phyloP scores from a whole-genome alignment of 2,329 filamentous ascomycete species.

The Mariannaea sp. region DNA sequence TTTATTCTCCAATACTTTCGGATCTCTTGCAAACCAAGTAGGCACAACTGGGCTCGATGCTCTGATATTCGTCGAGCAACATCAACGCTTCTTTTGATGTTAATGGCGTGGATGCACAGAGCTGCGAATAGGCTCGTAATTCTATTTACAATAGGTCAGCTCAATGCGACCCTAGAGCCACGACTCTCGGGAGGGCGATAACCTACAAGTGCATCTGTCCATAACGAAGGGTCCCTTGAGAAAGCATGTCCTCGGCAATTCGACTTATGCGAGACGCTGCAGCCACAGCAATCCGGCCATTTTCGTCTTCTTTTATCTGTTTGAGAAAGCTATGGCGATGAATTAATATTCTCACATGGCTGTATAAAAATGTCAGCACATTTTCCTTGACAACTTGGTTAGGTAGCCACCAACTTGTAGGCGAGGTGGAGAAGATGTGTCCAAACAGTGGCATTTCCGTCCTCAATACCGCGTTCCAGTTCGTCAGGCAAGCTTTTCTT shows the following conservation, averaged over 20 bases:
- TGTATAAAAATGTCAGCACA: conserved; percentile 15
- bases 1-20: conserved; percentile 49
- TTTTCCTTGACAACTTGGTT: no score
- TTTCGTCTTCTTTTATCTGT: conserved; percentile 32
- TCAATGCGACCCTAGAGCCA: background rate
- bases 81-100: conserved; percentile 41
- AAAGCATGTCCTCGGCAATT: conserved; percentile 47
- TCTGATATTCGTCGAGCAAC: conserved; percentile 44
- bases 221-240: conserved; percentile 42
- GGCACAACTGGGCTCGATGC: conserved; percentile 45
- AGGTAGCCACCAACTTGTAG: conserved; percentile 40
- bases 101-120: conserved; percentile 46
- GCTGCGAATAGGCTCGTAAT: conserved; percentile 47
- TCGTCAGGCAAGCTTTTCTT: conserved; percentile 40
- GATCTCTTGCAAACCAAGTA: conserved; percentile 45
- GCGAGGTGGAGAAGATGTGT: conserved; percentile 45
- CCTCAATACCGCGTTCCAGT: conserved; percentile 40
- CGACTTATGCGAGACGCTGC: conserved; percentile 45
- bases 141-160: conserved; percentile 19
- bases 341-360: conserved; percentile 44
- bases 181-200: background rate
- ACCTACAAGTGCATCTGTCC: conserved; percentile 47
- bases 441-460: conserved; percentile 43
- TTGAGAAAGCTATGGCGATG: conserved; percentile 43
- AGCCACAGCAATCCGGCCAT: conserved; percentile 38